phyloP scores from a whole-genome alignment of 129 eudicot genomes.

The Chrysanthemum makinoi region DNA sequence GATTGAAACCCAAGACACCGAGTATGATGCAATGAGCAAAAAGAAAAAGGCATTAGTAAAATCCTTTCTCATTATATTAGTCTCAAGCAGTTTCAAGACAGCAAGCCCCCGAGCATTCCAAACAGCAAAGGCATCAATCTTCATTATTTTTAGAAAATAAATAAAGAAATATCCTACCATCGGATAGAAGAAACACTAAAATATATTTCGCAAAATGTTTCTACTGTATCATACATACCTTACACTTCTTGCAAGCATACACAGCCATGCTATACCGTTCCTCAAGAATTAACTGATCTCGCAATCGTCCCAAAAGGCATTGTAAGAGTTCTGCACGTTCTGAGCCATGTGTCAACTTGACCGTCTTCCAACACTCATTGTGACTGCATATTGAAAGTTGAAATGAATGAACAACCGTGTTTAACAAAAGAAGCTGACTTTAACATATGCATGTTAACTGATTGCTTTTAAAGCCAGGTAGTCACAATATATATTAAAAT shows the following conservation, averaged over 20 bases:
- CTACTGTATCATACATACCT: conserved; percentile 42
- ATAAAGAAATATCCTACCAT: not conserved
- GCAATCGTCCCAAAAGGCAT: conserved; percentile 85
- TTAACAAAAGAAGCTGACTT: too few species aligned
- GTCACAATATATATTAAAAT: too few species aligned
- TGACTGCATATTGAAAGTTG: too few species aligned
- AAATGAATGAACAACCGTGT: too few species aligned
- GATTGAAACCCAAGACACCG: too few species aligned
- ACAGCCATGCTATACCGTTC: conserved; percentile 98
- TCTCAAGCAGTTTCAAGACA: too few species aligned
- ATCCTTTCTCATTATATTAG: too few species aligned
- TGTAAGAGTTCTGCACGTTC: conserved; percentile 94
- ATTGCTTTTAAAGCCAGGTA: too few species aligned
- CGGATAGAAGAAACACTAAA: conserved; percentile 2
- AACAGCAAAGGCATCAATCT: conserved; percentile 58
- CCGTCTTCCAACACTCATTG: conserved; percentile 86
- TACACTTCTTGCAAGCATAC: conserved; percentile 89
- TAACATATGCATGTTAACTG: too few species aligned
- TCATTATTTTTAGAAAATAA: not conserved
- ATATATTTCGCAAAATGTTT: not conserved
- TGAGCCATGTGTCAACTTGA: conserved; percentile 78
- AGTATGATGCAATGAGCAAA: too few species aligned
- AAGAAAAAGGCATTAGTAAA: too few species aligned
- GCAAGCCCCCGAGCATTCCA: too few species aligned
- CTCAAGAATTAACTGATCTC: conserved; percentile 77